These are phyloP conservation scores for Forsythia viridissima DNA, from an alignment of 257 asterid genomes.

Conservation along the genomic window DNA sequence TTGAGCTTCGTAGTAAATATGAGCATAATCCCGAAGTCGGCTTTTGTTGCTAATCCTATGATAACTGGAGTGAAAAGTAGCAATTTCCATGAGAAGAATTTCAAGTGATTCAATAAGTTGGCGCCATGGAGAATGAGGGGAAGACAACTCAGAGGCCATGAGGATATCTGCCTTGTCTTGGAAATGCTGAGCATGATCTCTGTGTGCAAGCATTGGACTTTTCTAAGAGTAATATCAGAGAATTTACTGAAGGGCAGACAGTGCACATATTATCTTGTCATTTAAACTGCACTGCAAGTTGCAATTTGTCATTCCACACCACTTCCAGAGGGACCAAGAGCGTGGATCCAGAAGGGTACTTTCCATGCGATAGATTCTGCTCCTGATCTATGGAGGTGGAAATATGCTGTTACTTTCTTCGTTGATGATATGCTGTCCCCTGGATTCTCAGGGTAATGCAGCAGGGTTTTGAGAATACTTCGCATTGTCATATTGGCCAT, in stretches of 20 bases:
- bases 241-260: background rate
- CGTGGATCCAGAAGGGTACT: background rate
- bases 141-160: background rate
- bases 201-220: background rate
- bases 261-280: background rate
- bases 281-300: background rate
- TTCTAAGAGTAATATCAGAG: background rate
- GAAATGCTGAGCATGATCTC: background rate
- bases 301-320: background rate
- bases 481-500: background rate
- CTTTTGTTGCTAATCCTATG: background rate
- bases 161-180: background rate
- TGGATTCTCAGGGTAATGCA: background rate
- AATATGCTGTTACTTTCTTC: too few species aligned
- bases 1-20: constrained; percentile 39
- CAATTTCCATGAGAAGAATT: background rate
- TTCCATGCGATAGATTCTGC: background rate
- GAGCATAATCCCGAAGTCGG: constrained; percentile 16
- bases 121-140: background rate
- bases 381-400: background rate
- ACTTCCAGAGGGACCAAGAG: background rate
- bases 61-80: background rate
- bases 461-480: background rate
- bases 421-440: too few species aligned
- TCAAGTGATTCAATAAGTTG: background rate